phyloP scores from a whole-genome alignment of 345 rosid genomes.

The Corchorus olitorius region DNA sequence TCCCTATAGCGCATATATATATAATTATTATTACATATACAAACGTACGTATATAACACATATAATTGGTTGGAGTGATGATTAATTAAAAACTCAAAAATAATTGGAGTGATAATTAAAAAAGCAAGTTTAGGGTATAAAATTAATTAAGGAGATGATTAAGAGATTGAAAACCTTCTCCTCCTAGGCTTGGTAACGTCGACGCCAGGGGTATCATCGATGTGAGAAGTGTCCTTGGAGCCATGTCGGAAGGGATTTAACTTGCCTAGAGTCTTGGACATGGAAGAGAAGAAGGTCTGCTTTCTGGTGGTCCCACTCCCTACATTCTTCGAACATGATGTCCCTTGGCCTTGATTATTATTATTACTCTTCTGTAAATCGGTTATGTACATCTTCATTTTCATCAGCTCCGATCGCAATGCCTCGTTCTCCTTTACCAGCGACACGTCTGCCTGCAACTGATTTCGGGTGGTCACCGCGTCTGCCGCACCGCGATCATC shows the following conservation, averaged over 20 bases:
- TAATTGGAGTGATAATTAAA: too few species aligned
- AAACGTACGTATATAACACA: too few species aligned
- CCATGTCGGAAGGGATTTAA: slow-evolving; percentile 85
- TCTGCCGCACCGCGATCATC: slow-evolving; percentile 37
- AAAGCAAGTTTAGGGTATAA: too few species aligned
- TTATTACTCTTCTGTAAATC: slow-evolving; percentile 53
- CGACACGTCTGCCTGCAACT: slow-evolving; percentile 62
- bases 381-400: slow-evolving; percentile 78
- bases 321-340: slow-evolving; percentile 24
- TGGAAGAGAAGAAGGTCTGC: slow-evolving; percentile 67
- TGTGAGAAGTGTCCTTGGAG: slow-evolving; percentile 78
- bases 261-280: slow-evolving; percentile 87
- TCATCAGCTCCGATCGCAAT: slow-evolving; percentile 69
- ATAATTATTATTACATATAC: too few species aligned
- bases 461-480: slow-evolving; percentile 53
- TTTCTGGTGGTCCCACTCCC: slow-evolving; percentile 40
- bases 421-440: slow-evolving; percentile 85
- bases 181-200: slow-evolving; percentile 85
- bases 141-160: not conserved
- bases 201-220: slow-evolving; percentile 53
- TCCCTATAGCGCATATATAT: too few species aligned
- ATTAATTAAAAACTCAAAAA: too few species aligned
- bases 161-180: slow-evolving; percentile 92
- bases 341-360: slow-evolving; percentile 21
- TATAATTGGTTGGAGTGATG: too few species aligned